Percentiles rank a stretch among this genome's conserved stretches.
Evolutionary conservation across 768 basidiomycete genomes (phyloP).

Genomic region (Mycena filopes): DNA sequence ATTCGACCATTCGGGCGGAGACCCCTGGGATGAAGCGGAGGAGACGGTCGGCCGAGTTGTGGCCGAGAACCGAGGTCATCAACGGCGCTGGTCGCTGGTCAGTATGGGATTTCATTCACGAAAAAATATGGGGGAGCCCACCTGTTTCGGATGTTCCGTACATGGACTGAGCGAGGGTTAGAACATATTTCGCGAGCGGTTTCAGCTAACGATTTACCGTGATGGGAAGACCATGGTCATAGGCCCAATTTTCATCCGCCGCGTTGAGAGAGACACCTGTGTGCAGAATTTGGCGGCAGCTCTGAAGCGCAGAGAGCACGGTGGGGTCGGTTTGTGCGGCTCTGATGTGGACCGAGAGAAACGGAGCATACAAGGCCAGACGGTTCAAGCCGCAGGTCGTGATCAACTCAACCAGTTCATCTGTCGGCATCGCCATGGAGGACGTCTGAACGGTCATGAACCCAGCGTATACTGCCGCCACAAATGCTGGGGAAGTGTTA

Average conservation of each 20-base stretch:
- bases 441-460: background rate
- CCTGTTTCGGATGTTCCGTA: slow-evolving; percentile 8
- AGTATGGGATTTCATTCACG: too few species aligned
- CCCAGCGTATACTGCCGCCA: background rate
- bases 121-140: background rate
- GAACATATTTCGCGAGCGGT: too few species aligned
- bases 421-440: background rate
- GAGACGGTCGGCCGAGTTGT: background rate
- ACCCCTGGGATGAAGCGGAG: background rate
- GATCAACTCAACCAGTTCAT: background rate
- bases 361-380: background rate
- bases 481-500: background rate
- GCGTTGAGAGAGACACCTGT: background rate
- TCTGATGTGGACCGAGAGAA: background rate
- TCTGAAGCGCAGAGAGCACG: background rate
- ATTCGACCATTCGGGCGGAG: background rate
- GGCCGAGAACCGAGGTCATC: slow-evolving; percentile 2
- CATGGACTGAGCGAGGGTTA: background rate
- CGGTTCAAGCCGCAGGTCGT: slow-evolving; percentile 1
- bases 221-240: background rate
- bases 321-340: background rate
- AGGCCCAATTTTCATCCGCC: background rate
- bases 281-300: background rate
- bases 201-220: background rate
- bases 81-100: background rate